A percentile compares a stretch with the other conserved stretches of the same genome.
Evolutionary conservation across 306 rosid genomes (phyloP).

Genomic region (Aeschynomene evenia): DNA sequence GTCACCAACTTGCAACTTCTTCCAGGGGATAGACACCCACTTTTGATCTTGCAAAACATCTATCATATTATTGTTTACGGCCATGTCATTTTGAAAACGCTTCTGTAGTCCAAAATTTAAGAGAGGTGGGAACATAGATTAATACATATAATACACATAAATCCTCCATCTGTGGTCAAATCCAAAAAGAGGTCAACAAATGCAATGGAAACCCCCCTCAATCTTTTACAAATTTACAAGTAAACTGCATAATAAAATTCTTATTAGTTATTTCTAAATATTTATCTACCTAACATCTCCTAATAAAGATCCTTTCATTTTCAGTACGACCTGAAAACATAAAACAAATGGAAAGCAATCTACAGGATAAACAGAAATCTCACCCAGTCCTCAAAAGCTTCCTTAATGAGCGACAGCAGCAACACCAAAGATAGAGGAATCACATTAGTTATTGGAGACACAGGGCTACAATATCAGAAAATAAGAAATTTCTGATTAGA

Average conservation of each 20-base stretch:
- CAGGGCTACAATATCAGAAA: slow-evolving; percentile 73
- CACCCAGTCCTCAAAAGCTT: slow-evolving; percentile 97
- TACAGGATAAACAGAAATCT: slow-evolving; percentile 35
- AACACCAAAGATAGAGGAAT: slow-evolving; percentile 87
- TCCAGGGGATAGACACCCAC: slow-evolving; percentile 87
- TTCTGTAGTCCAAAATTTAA: slow-evolving; percentile 56
- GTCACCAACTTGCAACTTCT: slow-evolving; percentile 89
- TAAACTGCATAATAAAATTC: not conserved
- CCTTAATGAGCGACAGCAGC: slow-evolving; percentile 81
- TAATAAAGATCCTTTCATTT: not conserved
- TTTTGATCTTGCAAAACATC: slow-evolving; percentile 78
- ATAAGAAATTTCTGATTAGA: slow-evolving; percentile 24
- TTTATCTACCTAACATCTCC: not conserved
- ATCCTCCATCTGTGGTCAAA: slow-evolving; percentile 5
- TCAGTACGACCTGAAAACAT: not conserved
- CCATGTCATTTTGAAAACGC: slow-evolving; percentile 90
- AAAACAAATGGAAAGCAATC: slow-evolving; percentile 3
- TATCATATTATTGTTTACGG: slow-evolving; percentile 63
- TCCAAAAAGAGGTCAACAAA: not conserved
- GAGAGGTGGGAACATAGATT: slow-evolving; percentile 22
- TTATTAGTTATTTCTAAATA: not conserved
- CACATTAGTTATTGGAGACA: slow-evolving; percentile 86
- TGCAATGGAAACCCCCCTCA: not conserved
- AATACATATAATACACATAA: slow-evolving; percentile 2
- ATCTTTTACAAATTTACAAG: not conserved